Evolutionary conservation across 768 basidiomycete genomes (phyloP).

Genomic region (Suillus bovinus): DNA sequence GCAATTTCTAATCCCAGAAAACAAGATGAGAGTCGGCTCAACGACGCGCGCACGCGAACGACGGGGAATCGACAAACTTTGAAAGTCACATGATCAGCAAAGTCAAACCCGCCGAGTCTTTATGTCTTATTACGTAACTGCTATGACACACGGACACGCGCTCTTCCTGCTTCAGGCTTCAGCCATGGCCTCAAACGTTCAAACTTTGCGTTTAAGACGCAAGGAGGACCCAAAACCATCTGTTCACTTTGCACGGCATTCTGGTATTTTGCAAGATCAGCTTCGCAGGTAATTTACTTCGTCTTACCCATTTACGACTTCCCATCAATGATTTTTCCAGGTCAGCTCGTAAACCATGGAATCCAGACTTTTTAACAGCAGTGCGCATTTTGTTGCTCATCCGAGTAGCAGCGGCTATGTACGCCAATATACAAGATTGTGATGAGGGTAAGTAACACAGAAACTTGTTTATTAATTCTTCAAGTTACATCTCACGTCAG

Average conservation of each 20-base stretch:
- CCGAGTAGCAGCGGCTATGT: slow-evolving; percentile 87
- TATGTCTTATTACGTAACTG: background rate
- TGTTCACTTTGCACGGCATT: slow-evolving; percentile 45
- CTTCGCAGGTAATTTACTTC: slow-evolving; percentile 58
- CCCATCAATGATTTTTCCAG: slow-evolving; percentile 24
- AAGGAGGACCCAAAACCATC: slow-evolving; percentile 32
- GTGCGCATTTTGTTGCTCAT: slow-evolving; percentile 81
- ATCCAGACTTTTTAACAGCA: slow-evolving; percentile 81
- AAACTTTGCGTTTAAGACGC: slow-evolving; percentile 52
- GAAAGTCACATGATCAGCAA: background rate
- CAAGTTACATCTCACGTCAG: slow-evolving; percentile 41
- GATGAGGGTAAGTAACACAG: slow-evolving; percentile 74
- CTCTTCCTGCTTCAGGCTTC: background rate
- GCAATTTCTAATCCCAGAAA: slow-evolving; percentile 2
- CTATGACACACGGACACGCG: background rate
- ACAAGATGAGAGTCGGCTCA: background rate
- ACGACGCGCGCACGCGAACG: background rate
- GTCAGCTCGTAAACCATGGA: slow-evolving; percentile 77
- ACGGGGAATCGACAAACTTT: background rate
- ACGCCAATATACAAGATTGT: slow-evolving; percentile 91
- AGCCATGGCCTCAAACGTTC: slow-evolving; percentile 50
- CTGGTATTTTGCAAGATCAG: slow-evolving; percentile 78
- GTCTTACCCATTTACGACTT: slow-evolving; percentile 6
- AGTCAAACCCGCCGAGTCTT: background rate
- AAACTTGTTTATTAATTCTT: background rate